Base-by-base conservation (phyloP, 2,329 filamentous ascomycete genomes). In the Fusarium liriodendri region DNA sequence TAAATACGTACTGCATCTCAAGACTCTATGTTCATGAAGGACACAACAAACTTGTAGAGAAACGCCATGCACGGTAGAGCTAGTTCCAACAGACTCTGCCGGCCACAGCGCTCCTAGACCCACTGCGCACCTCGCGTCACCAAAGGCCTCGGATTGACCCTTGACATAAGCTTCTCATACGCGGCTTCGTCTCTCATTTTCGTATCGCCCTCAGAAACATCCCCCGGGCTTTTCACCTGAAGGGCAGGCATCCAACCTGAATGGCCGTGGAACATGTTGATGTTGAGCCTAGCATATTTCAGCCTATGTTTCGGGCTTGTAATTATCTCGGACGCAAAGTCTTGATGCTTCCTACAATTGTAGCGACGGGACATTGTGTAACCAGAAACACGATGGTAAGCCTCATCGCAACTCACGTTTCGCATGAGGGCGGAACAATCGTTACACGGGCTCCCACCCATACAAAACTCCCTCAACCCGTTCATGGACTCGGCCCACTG, bases 401-500 rank as follows among this genome's bases (percentile, higher is more conserved):
- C 42, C 22, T 32, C 29, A 32, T 32, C 29, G 29, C 29, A 32
- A 32, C 29, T 32, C 29, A 32, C 11, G 29, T 32, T 32, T 32
- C 4, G 5, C 22, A 50, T 18, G 8, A 27, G 45, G 9, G 18
- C 11, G 22, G 22, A 18, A 18, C 29, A 20, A n/a, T 18, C 38
- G 7, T 38, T 38, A 58, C 2, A 47, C 13, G 40, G 6, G 13
- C 13, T 61, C 11, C 18, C 20, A 6, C 60, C 60, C 47, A 61
- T 70, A 1, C 50, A 27, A 20, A 68, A 70, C 20, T 64, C 55
- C 32, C 32, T 70, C 1, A 70, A 40, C 8, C 32, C 55, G 11
- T 55, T 64, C 64, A 70, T 67, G 2, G 50, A 58, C 13, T 14
- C 18, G 52, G 33, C 32, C 64, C 61, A 68, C 14, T 16, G 47